Percentiles rank a stretch among this genome's conserved stretches.
phyloP scores from a whole-genome alignment of 768 basidiomycete species.

The Sarcodon aspratus region DNA sequence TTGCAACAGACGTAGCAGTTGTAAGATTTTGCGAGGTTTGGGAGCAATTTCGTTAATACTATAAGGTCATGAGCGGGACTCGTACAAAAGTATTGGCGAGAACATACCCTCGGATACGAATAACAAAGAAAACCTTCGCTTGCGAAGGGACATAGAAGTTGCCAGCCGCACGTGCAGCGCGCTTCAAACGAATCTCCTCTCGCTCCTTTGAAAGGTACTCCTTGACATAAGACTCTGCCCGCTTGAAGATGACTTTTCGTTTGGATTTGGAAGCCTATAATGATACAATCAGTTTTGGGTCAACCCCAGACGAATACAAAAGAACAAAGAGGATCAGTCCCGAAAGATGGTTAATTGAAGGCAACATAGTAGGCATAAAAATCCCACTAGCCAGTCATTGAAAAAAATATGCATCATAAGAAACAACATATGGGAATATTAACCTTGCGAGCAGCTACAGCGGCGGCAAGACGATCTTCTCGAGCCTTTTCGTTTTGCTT shows the following conservation, averaged over 20 bases:
- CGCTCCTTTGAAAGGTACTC: slow-evolving; percentile 88
- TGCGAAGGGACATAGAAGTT: slow-evolving; percentile 98
- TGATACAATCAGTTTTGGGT: slow-evolving; percentile 3
- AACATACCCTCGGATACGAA: slow-evolving; percentile 91
- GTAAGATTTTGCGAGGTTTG: slow-evolving; percentile 98
- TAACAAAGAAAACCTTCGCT: slow-evolving; percentile 94
- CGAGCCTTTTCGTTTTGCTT: slow-evolving; percentile 95
- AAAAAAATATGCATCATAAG: slow-evolving; percentile 74
- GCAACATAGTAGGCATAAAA: slow-evolving; percentile 50
- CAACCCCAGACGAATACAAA: too few relatives aligned
- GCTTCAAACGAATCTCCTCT: slow-evolving; percentile 93
- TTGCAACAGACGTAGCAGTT: slow-evolving; percentile 95
- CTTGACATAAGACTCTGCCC: slow-evolving; percentile 96
- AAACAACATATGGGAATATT: slow-evolving; percentile 12
- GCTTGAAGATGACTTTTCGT: slow-evolving; percentile 98
- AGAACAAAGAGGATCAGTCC: slow-evolving; percentile 48
- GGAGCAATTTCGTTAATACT: slow-evolving; percentile 99
- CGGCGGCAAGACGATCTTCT: slow-evolving; percentile 84
- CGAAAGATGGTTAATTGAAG: slow-evolving; percentile 92
- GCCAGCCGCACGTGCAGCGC: slow-evolving; percentile 81
- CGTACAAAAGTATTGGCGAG: neutral
- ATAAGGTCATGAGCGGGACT: slow-evolving; percentile 6
- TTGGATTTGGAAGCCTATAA: slow-evolving; percentile 76
- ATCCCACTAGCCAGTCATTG: slow-evolving; percentile 62
- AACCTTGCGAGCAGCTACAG: slow-evolving; percentile 83